Base-by-base conservation (phyloP, 495 filamentous ascomycete species). In the Talaromyces proteolyticus region DNA sequence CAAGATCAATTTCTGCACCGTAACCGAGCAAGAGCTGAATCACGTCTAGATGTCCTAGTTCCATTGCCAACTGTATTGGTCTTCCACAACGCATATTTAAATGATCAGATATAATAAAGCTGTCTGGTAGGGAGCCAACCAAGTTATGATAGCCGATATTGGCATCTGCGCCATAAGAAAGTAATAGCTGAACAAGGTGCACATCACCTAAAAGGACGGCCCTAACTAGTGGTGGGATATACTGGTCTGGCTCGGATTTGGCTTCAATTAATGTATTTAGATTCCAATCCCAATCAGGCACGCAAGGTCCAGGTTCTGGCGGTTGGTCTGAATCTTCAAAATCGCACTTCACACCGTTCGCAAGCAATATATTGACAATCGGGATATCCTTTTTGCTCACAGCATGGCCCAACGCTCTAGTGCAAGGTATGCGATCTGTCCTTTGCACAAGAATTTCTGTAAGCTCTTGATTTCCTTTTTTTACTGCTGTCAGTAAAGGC, bases 391-490 rank as follows among this genome's bases (percentile, higher is more conserved):
- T 41, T 41, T n/a, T 8, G 16, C 16, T 21, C 4, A 44, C 18
- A 22, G 41, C 41, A 23, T 44, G 41, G 17, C 6, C 17, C 41
- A 44, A 44, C 17, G 41, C 41, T 44, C 41, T 20, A 22, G 41
- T 44, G 41, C 41, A 44, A 7, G 41, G 41, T 44, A 44, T 23
- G 20, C 41, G 41, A n/a, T 44, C 41, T 44, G 41, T 44, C 20
- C 17, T 20, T 20, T 44, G 41, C 20, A 44, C 41, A 5, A 44
- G n/a, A 3, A 44, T 44, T n/a, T 44, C 20, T 7, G 16, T 22
- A 7, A 44, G 20, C n/a, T 22, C 18, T 22, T 44, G 41, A n/a
- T 44, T 44, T 5, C 41, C 41, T 23, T 44, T 44, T 5, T 22
- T 6, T 44, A 44, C 41, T 23, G 17, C 41, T 7, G 41, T 44